Percentiles rank a stretch among this genome's conserved stretches.
These are phyloP conservation scores for Lepraria neglecta DNA, from an alignment of 495 filamentous ascomycete genomes.

Conservation along the genomic window DNA sequence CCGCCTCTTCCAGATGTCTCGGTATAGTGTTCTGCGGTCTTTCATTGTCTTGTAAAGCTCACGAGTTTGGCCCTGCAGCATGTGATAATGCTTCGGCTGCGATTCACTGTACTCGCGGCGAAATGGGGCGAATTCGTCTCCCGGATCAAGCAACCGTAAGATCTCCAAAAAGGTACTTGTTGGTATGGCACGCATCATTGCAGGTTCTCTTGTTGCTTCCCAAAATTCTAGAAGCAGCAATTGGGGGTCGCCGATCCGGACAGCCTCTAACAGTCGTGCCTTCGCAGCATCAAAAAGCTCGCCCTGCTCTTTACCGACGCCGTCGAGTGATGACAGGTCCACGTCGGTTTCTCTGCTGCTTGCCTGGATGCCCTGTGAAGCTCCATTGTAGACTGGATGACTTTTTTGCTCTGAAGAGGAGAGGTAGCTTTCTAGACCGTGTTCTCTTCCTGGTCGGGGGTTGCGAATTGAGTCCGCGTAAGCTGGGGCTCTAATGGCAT, in stretches of 20 bases:
- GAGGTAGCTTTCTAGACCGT: background rate
- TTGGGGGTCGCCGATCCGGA: conserved; percentile 19
- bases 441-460: no score
- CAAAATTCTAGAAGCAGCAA: conserved; percentile 22
- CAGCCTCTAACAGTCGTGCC: conserved; percentile 12
- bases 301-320: background rate
- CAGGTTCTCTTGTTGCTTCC: conserved; percentile 19
- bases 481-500: background rate
- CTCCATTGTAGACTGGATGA: background rate
- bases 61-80: background rate
- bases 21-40: conserved; percentile 3
- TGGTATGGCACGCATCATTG: conserved; percentile 29
- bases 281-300: conserved; percentile 1
- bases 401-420: background rate
- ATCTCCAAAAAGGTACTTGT: conserved; percentile 43
- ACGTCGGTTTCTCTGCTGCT: background rate
- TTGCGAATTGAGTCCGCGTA: background rate
- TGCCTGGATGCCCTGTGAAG: background rate
- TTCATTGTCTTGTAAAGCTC: background rate
- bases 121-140: conserved; percentile 29
- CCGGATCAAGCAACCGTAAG: conserved; percentile 43
- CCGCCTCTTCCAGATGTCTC: conserved; percentile 13
- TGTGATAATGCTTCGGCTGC: conserved; percentile 23
- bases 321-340: background rate
- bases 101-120: conserved; percentile 26